These are phyloP conservation scores for Fusarium sp. DNA, from an alignment of 2,329 filamentous ascomycete genomes.

Conservation along the genomic window DNA sequence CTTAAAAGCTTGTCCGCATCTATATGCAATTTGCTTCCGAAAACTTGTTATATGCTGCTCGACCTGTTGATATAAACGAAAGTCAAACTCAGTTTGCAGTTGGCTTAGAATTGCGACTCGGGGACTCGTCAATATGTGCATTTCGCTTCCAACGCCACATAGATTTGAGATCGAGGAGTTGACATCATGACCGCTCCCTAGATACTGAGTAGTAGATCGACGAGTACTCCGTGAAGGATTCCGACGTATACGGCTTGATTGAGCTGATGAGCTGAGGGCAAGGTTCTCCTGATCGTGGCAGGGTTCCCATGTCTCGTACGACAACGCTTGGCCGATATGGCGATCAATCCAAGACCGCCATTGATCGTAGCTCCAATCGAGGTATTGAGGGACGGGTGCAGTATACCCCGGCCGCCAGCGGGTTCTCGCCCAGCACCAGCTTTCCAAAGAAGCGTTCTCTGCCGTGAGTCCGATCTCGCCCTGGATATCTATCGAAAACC, in stretches of 20 bases:
- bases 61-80: too few species aligned
- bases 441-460: conserved; percentile 3
- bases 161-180: too few species aligned
- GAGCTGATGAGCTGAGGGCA: not conserved
- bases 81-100: too few species aligned
- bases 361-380: conserved; percentile 17
- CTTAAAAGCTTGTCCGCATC: too few species aligned
- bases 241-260: not conserved
- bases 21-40: too few species aligned
- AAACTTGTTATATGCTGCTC: too few species aligned
- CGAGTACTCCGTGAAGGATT: conserved; percentile 4
- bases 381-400: conserved; percentile 13
- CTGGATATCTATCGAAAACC: conserved; percentile 20
- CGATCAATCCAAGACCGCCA: conserved; percentile 16
- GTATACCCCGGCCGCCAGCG: conserved; percentile 10
- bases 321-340: conserved; percentile 8
- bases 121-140: too few species aligned
- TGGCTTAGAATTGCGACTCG: too few species aligned
- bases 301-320: not conserved
- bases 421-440: conserved; percentile 7
- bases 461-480: not conserved
- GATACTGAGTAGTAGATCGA: too few species aligned
- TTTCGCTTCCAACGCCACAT: too few species aligned
- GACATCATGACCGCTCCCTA: too few species aligned
- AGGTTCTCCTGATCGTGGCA: not conserved